Percentiles rank a stretch among this genome's conserved stretches.
phyloP scores from a whole-genome alignment of 768 basidiomycete genomes.

The Pisolithus orientalis region DNA sequence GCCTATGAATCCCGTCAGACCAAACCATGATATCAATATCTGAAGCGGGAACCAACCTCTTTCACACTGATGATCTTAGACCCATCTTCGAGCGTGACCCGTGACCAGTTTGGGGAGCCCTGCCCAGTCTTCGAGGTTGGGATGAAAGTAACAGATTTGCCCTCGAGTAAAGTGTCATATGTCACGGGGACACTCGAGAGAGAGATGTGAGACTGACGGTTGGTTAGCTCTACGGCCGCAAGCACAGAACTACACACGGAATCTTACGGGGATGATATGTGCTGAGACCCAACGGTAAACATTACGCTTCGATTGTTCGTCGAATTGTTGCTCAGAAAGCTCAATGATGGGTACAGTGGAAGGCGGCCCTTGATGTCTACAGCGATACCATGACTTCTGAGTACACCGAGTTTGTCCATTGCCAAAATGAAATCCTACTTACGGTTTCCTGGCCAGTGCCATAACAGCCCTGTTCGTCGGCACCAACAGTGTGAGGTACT shows the following conservation, averaged over 20 bases:
- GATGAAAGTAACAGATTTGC: constrained; percentile 52
- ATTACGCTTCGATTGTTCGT: constrained; percentile 53
- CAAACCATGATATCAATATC: background rate
- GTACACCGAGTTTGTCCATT: background rate
- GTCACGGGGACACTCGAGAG: constrained; percentile 33
- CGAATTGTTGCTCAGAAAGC: constrained; percentile 65
- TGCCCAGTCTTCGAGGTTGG: constrained; percentile 28
- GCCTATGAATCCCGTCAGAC: constrained; percentile 23
- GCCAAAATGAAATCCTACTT: constrained; percentile 25
- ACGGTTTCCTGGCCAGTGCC: constrained; percentile 79
- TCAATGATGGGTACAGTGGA: constrained; percentile 37
- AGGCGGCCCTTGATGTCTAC: constrained; percentile 55
- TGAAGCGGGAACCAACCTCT: constrained; percentile 38
- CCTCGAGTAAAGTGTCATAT: constrained; percentile 54
- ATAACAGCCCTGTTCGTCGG: constrained; percentile 88
- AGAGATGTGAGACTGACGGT: constrained; percentile 36
- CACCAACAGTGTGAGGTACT: constrained; percentile 57
- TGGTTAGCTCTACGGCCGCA: background rate
- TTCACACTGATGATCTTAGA: constrained; percentile 52
- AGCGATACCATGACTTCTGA: background rate
- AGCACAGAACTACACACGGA: background rate
- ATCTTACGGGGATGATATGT: constrained; percentile 73
- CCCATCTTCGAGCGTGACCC: constrained; percentile 49
- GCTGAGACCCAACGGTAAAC: constrained; percentile 77
- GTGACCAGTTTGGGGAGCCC: constrained; percentile 48